Conservation (phyloP, 495 filamentous ascomycete species). For the Tuber umbilicatum region DNA sequence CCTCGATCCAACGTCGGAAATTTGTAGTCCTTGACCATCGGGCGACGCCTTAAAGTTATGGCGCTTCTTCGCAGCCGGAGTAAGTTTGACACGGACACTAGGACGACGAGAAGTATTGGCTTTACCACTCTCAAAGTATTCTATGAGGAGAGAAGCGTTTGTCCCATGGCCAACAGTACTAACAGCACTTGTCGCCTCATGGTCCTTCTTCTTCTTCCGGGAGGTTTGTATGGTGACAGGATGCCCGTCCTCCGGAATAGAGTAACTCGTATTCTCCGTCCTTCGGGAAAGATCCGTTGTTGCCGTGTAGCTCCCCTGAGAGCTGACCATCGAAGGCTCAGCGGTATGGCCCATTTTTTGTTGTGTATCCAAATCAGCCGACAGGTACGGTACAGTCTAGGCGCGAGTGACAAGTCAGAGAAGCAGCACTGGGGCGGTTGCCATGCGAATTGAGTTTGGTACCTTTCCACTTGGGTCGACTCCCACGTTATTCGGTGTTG, state of each 20-base stretch:
- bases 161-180: constrained; percentile 25
- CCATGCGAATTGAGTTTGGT: constrained; percentile 32
- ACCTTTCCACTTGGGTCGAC: constrained; percentile 31
- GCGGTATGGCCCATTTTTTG: constrained; percentile 33
- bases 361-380: constrained; percentile 13
- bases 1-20: constrained; percentile 32
- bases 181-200: constrained; percentile 40
- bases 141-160: constrained; percentile 81
- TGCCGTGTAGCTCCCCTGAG: constrained; percentile 38
- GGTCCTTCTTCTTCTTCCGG: constrained; percentile 55
- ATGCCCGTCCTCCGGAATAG: constrained; percentile 90
- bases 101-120: constrained; percentile 58
- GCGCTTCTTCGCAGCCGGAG: constrained; percentile 55
- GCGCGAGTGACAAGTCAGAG: constrained; percentile 30
- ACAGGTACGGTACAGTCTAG: constrained; percentile 23
- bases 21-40: constrained; percentile 33
- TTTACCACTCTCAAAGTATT: constrained; percentile 93
- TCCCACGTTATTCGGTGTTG: constrained; percentile 29
- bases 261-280: constrained; percentile 77
- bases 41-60: constrained; percentile 37
- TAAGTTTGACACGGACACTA: constrained; percentile 91
- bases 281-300: constrained; percentile 45
- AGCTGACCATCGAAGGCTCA: constrained; percentile 36
- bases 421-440: constrained; percentile 19
- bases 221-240: constrained; percentile 79